Evolutionary conservation across 2,329 filamentous ascomycete species (phyloP).

Genomic region (Fonsecaea pedrosoi): DNA sequence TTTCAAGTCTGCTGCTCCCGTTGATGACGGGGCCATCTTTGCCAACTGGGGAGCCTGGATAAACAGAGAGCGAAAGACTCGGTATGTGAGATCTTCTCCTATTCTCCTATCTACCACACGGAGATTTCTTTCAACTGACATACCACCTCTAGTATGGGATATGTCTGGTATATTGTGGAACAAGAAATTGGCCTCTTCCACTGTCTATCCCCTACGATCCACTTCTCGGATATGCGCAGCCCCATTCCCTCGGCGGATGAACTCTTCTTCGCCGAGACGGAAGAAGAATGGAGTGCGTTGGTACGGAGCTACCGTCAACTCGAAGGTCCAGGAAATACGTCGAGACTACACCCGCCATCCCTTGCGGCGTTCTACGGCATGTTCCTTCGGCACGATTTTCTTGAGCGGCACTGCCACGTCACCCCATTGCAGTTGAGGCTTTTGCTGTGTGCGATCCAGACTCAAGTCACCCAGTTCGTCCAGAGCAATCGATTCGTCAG

Average conservation of each 20-base stretch:
- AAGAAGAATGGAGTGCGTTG: not conserved
- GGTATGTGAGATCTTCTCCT: not conserved
- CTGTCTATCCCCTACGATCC: not conserved
- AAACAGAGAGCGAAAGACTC: slow-evolving; percentile 7
- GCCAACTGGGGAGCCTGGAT: slow-evolving; percentile 1
- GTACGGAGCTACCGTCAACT: not conserved
- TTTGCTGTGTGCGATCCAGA: slow-evolving; percentile 9
- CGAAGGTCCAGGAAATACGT: not conserved
- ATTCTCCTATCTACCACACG: not conserved
- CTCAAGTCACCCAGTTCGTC: slow-evolving; percentile 4
- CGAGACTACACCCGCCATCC: not conserved
- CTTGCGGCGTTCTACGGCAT: slow-evolving; percentile 10
- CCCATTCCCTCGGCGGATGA: slow-evolving; percentile 6
- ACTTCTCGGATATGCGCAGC: slow-evolving; percentile 1
- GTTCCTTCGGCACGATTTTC: slow-evolving; percentile 11
- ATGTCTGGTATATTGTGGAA: slow-evolving; percentile 13
- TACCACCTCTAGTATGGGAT: not conserved
- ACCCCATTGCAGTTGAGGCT: slow-evolving; percentile 11
- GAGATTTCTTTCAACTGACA: not conserved
- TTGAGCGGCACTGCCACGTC: not conserved
- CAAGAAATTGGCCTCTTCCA: slow-evolving; percentile 8
- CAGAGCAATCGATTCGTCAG: not conserved
- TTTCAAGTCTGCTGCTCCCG: not conserved
- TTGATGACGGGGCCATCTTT: not conserved
- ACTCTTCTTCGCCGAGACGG: not conserved